Conservation (phyloP, 2,329 filamentous ascomycete genomes). For the Amauroascus verrucosus region DNA sequence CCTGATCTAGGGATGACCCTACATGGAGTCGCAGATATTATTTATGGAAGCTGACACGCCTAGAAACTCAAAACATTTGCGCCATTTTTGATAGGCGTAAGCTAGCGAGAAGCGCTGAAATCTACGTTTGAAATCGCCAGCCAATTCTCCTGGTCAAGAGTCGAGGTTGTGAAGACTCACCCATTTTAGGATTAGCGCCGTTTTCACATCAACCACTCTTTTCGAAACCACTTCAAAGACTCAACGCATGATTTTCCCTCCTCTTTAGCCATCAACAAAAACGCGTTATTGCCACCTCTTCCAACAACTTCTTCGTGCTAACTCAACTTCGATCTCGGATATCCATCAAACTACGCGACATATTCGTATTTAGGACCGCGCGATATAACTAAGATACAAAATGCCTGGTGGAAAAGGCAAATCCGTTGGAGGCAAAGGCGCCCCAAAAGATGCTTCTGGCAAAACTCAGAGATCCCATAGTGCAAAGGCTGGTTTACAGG, state of each 20-base stretch:
- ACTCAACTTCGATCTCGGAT: conserved; percentile 22
- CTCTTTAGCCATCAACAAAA: conserved; percentile 34
- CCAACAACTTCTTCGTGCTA: conserved; percentile 15
- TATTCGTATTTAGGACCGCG: conserved; percentile 18
- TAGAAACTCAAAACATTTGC: neutral
- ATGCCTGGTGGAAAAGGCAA: conserved; percentile 92
- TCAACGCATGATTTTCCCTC: conserved; percentile 17
- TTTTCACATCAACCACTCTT: conserved; percentile 13
- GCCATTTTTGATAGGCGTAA: neutral
- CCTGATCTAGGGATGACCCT: conserved; percentile 5
- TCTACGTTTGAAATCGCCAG: conserved; percentile 1
- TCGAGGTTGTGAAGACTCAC: conserved; percentile 13
- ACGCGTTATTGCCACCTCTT: conserved; percentile 22
- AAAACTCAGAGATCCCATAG: conserved; percentile 92
- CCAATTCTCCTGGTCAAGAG: neutral
- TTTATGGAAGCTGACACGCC: conserved; percentile 3
- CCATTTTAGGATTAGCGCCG: conserved; percentile 31
- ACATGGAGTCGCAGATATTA: neutral
- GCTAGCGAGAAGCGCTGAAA: neutral
- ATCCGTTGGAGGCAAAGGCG: conserved; percentile 80
- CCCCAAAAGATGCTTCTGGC: conserved; percentile 69
- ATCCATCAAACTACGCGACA: conserved; percentile 21
- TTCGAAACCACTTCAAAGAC: conserved; percentile 30
- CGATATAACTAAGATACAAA: conserved; percentile 24
- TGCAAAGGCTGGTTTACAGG: conserved; percentile 88